Conservation (phyloP, 306 rosid species). For the Cyclanthera cordifolia region DNA sequence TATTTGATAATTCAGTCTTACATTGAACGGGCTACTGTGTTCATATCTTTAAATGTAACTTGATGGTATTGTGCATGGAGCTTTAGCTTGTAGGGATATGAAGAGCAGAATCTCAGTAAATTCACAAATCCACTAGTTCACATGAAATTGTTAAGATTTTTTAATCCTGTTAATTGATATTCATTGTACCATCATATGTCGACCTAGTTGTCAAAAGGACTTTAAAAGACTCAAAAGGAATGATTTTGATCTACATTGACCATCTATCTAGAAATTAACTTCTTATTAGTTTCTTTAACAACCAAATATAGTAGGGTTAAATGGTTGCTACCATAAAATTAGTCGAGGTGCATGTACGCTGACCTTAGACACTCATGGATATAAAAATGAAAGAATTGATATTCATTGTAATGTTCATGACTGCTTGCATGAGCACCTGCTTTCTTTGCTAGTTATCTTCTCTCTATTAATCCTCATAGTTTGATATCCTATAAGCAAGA, state of each 20-base stretch:
- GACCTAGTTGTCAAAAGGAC: too few species aligned
- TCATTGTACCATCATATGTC: too few species aligned
- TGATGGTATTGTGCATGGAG: neutral
- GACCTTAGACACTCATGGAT: too few species aligned
- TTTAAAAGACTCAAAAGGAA: too few species aligned
- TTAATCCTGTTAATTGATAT: neutral
- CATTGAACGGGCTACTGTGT: neutral
- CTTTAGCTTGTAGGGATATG: neutral
- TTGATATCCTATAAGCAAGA: neutral
- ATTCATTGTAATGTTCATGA: neutral
- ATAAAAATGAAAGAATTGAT: too few species aligned
- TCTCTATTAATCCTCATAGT: neutral
- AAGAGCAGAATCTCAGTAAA: neutral
- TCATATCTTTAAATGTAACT: slow-evolving; percentile 1
- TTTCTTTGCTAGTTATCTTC: neutral
- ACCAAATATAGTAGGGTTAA: too few species aligned
- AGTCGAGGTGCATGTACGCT: too few species aligned
- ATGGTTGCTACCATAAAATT: too few species aligned
- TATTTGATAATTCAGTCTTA: neutral
- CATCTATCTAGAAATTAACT: too few species aligned
- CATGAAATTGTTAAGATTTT: neutral
- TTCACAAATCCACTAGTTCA: neutral
- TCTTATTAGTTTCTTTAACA: too few species aligned
- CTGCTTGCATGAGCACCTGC: neutral
- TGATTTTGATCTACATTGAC: too few species aligned